These are phyloP conservation scores for Diplodia sapinea DNA, from an alignment of 2,329 filamentous ascomycete species.

Conservation along the genomic window DNA sequence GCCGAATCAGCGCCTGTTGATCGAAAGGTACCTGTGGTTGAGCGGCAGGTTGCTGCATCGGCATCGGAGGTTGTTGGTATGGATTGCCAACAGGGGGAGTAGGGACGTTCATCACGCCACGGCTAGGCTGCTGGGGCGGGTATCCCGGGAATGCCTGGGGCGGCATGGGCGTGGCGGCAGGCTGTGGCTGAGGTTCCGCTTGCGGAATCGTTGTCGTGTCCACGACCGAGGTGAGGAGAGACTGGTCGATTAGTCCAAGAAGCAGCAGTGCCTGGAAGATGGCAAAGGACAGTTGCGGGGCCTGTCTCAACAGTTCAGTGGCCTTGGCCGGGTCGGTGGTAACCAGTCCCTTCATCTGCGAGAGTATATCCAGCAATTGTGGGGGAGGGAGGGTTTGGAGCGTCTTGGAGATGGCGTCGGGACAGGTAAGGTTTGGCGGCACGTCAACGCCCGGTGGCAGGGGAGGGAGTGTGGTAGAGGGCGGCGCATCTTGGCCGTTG, in stretches of 20 bases:
- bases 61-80: conserved; percentile 47
- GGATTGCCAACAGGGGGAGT: conserved; percentile 56
- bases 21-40: conserved; percentile 51
- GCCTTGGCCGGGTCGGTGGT: conserved; percentile 80
- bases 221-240: conserved; percentile 79
- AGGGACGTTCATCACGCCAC: conserved; percentile 51
- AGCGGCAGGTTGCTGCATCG: conserved; percentile 51
- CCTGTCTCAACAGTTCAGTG: conserved; percentile 83
- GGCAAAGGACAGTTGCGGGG: conserved; percentile 91
- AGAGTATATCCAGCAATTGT: conserved; percentile 90
- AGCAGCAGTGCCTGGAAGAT: conserved; percentile 93
- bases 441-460: conserved; percentile 86
- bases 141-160: conserved; percentile 46
- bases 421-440: conserved; percentile 79
- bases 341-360: conserved; percentile 92
- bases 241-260: conserved; percentile 88
- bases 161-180: conserved; percentile 45
- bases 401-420: conserved; percentile 90
- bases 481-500: conserved; percentile 52
- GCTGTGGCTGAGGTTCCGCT: conserved; percentile 42
- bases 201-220: conserved; percentile 58
- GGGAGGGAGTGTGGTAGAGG: conserved; percentile 67
- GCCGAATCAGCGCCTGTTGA: conserved; percentile 76
- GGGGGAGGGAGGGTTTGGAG: conserved; percentile 83
- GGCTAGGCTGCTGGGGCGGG: conserved; percentile 39